Evolutionary conservation across 108 stramenopile species (phyloP), one percentile per base, ranked within the genome.

Genomic region (Fragilaria radians): DNA sequence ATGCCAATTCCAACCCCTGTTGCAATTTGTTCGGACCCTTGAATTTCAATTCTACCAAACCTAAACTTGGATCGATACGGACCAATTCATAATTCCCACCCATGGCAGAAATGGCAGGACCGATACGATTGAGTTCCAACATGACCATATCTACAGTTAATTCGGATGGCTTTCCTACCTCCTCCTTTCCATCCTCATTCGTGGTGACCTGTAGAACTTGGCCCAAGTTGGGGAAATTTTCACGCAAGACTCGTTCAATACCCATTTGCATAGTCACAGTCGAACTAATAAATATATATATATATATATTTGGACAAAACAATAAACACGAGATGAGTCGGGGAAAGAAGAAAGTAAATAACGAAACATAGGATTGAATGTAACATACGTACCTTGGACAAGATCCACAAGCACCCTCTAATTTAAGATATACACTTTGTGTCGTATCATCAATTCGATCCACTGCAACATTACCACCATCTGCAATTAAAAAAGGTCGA

Each of bases 211-310:
- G 89, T 11, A 79, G 32, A 14, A 96, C 89, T 67, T 89, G 72
- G 26, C 89, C 88, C 22, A 97, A 54, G 21, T 66, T 49, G 36
- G 74, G 67, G 70, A 89, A 95, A 26, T 92, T 93, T 68, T 97
- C 96, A 25, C 76, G 77, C 42, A 96, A 66, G 22, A 95, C 93
- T 33, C 95, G 86, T 67, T 98, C 95, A 62, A 98, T 94, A 31
- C 97, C 97, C 95, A 98, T 95, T 82, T 96, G 87, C 97, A 98
- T 98, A 22, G 97, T 98, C 1, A 90, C 88, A 1, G 95, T 98
- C 30, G 90, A 93, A 42, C 36, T 42, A 14, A 42, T 7, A 11
- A 42, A n/a, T n/a, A n/a, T n/a, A n/a, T n/a, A n/a, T n/a, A n/a
- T n/a, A n/a, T n/a, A n/a, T n/a, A n/a, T n/a, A n/a, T n/a, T n/a